Percentiles rank a stretch among this genome's conserved stretches.
These are phyloP conservation scores for Cryphonectria parasitica DNA, from an alignment of 2,329 filamentous ascomycete genomes.

Conservation along the genomic window DNA sequence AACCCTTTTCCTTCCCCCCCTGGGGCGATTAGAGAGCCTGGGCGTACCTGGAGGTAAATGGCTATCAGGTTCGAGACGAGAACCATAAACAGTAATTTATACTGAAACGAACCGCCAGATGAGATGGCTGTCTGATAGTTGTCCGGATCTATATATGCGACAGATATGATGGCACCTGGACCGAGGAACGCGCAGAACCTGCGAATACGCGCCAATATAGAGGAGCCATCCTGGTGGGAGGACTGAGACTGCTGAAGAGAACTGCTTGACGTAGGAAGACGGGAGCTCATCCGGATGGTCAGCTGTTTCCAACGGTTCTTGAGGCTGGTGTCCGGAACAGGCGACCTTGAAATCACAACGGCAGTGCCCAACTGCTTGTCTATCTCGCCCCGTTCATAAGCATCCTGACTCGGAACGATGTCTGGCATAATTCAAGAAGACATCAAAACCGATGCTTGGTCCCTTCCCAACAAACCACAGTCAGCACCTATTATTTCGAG, in stretches of 20 bases:
- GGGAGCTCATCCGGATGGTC: background rate
- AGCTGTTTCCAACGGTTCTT: background rate
- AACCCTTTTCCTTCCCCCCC: background rate
- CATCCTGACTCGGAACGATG: background rate
- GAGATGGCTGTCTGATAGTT: slow-evolving; percentile 42
- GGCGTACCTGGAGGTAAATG: slow-evolving; percentile 57
- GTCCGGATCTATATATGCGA: slow-evolving; percentile 38
- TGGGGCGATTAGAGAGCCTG: background rate
- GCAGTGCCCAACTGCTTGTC: background rate
- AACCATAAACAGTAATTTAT: slow-evolving; percentile 66
- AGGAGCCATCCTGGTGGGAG: background rate
- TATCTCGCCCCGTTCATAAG: background rate
- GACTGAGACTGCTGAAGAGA: background rate
- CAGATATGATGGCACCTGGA: slow-evolving; percentile 37
- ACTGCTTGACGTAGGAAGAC: background rate
- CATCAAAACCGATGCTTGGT: background rate
- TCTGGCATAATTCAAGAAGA: background rate
- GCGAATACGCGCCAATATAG: slow-evolving; percentile 19
- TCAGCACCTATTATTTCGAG: background rate
- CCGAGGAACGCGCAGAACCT: slow-evolving; percentile 36
- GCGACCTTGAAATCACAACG: background rate
- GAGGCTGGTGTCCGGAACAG: background rate
- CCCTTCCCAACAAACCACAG: background rate
- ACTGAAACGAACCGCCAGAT: slow-evolving; percentile 67
- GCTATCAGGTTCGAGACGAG: slow-evolving; percentile 69